Conservation (phyloP, 1,284 basidiomycete genomes). For the Marasmius tenuissimus region DNA sequence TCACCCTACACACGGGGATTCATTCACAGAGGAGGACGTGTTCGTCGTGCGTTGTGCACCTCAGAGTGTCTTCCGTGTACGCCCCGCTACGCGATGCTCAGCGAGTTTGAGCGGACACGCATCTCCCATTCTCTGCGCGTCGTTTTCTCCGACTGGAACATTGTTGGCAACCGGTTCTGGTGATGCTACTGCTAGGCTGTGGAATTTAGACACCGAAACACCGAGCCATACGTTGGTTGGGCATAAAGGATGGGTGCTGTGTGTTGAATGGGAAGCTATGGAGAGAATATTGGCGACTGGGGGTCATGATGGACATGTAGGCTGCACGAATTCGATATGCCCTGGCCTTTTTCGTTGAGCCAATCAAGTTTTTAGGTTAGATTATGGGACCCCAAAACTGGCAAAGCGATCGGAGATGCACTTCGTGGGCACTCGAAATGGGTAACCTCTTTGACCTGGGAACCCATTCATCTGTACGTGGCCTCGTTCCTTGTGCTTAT, state of each 20-base stretch:
- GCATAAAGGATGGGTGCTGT: constrained; percentile 95
- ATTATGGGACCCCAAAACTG: constrained; percentile 89
- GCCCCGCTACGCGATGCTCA: constrained; percentile 91
- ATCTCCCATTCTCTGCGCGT: constrained; percentile 92
- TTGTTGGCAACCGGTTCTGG: constrained; percentile 94
- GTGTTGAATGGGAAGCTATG: constrained; percentile 95
- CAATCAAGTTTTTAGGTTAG: constrained; percentile 50
- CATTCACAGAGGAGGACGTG: constrained; percentile 85
- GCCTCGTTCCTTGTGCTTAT: constrained; percentile 5
- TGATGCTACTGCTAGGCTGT: constrained; percentile 90
- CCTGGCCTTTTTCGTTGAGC: neutral
- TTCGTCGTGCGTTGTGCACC: constrained; percentile 89
- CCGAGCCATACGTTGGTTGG: constrained; percentile 88
- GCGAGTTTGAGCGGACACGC: constrained; percentile 92
- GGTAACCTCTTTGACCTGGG: constrained; percentile 96
- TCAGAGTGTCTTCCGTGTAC: constrained; percentile 93
- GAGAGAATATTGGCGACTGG: constrained; percentile 92
- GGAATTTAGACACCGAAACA: constrained; percentile 93
- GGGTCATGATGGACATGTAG: constrained; percentile 85
- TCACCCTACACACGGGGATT: constrained; percentile 54
- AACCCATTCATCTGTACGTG: constrained; percentile 85
- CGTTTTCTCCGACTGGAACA: constrained; percentile 92
- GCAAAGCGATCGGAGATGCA: constrained; percentile 81
- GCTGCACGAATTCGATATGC: constrained; percentile 20
- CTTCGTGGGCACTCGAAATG: constrained; percentile 94